A percentile compares a stretch with the other conserved stretches of the same genome.
Conservation (phyloP, 1,284 basidiomycete genomes). For the Ustilago cynodontis region DNA sequence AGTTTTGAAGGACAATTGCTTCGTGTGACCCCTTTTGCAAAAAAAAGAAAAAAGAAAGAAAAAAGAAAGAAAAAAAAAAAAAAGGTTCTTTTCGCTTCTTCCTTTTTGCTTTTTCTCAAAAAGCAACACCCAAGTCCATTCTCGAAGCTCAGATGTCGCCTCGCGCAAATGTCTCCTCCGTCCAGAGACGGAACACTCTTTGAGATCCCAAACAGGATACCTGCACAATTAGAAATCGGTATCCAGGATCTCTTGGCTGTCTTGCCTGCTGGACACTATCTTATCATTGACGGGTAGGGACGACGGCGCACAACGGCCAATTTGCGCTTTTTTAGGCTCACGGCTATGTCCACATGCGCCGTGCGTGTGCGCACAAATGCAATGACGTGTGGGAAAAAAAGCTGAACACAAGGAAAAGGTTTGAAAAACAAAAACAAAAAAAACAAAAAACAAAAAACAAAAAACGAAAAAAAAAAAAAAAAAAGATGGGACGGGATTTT, state of each 20-base stretch:
- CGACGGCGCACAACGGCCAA: too few relatives aligned
- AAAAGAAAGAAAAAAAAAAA: background rate
- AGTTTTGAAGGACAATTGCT: background rate
- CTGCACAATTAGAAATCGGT: too few relatives aligned
- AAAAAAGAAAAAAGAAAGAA: constrained; percentile 1
- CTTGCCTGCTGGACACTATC: too few relatives aligned
- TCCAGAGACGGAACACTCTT: too few relatives aligned
- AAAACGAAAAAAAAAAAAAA: background rate
- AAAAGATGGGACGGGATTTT: constrained; percentile 7
- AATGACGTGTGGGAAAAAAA: background rate
- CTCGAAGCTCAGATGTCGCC: too few relatives aligned
- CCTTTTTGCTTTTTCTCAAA: background rate
- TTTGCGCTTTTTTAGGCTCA: too few relatives aligned
- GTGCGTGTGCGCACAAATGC: background rate
- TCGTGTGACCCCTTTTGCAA: background rate
- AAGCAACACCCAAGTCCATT: background rate
- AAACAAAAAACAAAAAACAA: too few relatives aligned
- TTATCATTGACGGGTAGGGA: too few relatives aligned
- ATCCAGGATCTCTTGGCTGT: too few relatives aligned
- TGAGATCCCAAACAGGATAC: too few relatives aligned
- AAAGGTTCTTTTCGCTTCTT: constrained; percentile 1
- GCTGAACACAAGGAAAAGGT: background rate
- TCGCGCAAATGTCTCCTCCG: too few relatives aligned
- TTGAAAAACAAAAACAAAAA: constrained; percentile 1
- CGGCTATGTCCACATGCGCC: too few relatives aligned